A percentile compares a stretch with the other conserved stretches of the same genome.
phyloP scores from a whole-genome alignment of 1,284 basidiomycete genomes.

The Trametes sp. region DNA sequence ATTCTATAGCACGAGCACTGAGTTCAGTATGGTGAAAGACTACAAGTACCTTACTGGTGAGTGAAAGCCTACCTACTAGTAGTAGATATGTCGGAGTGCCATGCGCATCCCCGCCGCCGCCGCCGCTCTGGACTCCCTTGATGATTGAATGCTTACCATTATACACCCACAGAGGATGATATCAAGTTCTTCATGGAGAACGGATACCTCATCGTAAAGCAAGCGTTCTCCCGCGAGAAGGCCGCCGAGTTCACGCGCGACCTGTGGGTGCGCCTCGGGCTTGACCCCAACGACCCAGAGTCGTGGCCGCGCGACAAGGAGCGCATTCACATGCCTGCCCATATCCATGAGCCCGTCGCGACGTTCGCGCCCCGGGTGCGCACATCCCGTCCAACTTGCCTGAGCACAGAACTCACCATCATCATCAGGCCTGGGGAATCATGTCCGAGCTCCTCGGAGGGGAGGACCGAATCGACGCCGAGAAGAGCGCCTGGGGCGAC shows the following conservation, averaged over 20 bases:
- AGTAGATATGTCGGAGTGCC: neutral
- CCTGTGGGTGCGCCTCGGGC: constrained; percentile 59
- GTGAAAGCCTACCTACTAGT: constrained; percentile 8
- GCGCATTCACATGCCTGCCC: constrained; percentile 64
- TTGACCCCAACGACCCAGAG: constrained; percentile 59
- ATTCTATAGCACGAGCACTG: neutral
- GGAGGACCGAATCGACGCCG: constrained; percentile 60
- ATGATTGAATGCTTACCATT: neutral
- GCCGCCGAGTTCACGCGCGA: constrained; percentile 56
- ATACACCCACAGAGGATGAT: constrained; percentile 46
- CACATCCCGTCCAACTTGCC: neutral
- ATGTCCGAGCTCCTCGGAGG: constrained; percentile 66
- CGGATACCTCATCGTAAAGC: constrained; percentile 61
- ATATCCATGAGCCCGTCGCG: constrained; percentile 52
- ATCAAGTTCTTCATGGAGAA: constrained; percentile 61
- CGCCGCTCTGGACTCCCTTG: neutral
- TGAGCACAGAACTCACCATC: neutral
- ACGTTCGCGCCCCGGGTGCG: constrained; percentile 61
- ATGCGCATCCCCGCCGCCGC: neutral
- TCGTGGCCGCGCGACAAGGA: constrained; percentile 57
- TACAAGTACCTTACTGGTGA: constrained; percentile 39
- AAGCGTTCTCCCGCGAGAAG: constrained; percentile 60
- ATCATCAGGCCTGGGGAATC: constrained; percentile 59
- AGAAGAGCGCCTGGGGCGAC: constrained; percentile 60
- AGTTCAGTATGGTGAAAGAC: constrained; percentile 30